Base-by-base conservation (phyloP, 139 green algal species). In the Haematococcus lacustris region DNA sequence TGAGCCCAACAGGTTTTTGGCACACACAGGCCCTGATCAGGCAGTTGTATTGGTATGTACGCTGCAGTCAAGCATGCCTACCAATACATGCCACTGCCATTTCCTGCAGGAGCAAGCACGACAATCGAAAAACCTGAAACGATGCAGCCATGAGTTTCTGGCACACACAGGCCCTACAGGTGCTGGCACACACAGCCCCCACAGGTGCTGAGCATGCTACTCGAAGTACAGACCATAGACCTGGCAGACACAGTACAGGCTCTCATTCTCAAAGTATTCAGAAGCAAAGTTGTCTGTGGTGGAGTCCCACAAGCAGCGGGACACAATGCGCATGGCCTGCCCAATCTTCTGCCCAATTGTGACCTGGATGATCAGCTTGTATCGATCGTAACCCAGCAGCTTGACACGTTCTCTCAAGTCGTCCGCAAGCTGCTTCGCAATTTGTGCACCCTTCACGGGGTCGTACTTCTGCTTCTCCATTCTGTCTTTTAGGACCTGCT, bases 281-380 rank as follows among this genome's bases (percentile, higher is more conserved):
- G 80, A 89, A 0, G 87, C 90, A 32, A 84, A 93, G 80, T 81
- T 88, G 80, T 96, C 90, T 0, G 81, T 85, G 40, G 77, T 70
- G 33, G 83, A 87, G 77, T 94, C 89, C 92, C 92, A 97, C 37
- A 97, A 76, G 80, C 92, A 96, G 0, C 89, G 79, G 3, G 85
- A 93, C n/a, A 87, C 83, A 35, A 92, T 82, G 17, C 86, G 79
- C 86, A 93, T 89, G 7, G 83, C 86, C 78, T 96, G 91, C 1
- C 89, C 90, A 53, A 81, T 85, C 73, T 94, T 93, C 83, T 97
- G 86, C 0, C 91, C 90, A 25, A 96, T 66, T 0, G 88, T 93
- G 30, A 82, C 77, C 73, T 88, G 80, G 25, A 92, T 87, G 30
- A 94, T 73, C 28, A 93, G 78, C 79, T 94, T 94, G 82, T 96